phyloP scores from a whole-genome alignment of 208 protist genomes.

The Novymonas esmeraldas region DNA sequence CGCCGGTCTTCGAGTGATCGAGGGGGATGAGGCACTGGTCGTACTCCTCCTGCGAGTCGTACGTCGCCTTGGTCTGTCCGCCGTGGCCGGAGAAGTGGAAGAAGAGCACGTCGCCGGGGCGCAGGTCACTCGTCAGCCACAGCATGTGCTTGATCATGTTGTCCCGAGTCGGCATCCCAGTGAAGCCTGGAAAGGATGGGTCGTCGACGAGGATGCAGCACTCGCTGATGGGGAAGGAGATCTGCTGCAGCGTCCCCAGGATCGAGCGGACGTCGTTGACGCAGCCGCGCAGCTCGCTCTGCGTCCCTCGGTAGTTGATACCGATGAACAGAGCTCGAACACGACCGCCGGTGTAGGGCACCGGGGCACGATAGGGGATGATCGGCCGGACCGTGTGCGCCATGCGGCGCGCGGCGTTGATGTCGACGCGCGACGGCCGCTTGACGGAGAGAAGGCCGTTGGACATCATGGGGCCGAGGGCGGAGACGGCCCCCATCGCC shows the following conservation, averaged over 20 bases:
- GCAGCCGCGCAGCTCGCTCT: slow-evolving; percentile 73
- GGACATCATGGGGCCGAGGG: slow-evolving; percentile 36
- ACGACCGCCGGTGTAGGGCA: slow-evolving; percentile 81
- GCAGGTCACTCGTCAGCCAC: slow-evolving; percentile 77
- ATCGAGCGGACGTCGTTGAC: slow-evolving; percentile 88
- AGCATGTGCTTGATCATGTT: slow-evolving; percentile 89
- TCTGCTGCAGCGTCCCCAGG: slow-evolving; percentile 76
- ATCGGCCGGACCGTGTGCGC: slow-evolving; percentile 51
- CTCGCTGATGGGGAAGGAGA: slow-evolving; percentile 82
- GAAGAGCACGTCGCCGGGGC: slow-evolving; percentile 89
- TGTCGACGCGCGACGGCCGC: slow-evolving; percentile 64
- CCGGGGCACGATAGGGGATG: slow-evolving; percentile 72
- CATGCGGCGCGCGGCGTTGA: slow-evolving; percentile 46
- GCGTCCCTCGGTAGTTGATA: slow-evolving; percentile 89
- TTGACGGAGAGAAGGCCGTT: slow-evolving; percentile 63
- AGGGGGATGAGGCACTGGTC: slow-evolving; percentile 88
- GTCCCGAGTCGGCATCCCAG: slow-evolving; percentile 69
- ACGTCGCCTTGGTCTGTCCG: slow-evolving; percentile 49
- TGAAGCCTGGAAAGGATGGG: slow-evolving; percentile 71
- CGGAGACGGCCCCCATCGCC: slow-evolving; percentile 23
- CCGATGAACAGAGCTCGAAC: slow-evolving; percentile 92
- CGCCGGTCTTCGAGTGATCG: slow-evolving; percentile 65
- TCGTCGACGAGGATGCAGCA: slow-evolving; percentile 90
- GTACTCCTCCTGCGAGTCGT: slow-evolving; percentile 71
- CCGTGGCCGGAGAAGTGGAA: slow-evolving; percentile 94